Percentiles rank a stretch among this genome's conserved stretches.
phyloP scores from a whole-genome alignment of 345 rosid species.

The Eucalyptus leucophloia region DNA sequence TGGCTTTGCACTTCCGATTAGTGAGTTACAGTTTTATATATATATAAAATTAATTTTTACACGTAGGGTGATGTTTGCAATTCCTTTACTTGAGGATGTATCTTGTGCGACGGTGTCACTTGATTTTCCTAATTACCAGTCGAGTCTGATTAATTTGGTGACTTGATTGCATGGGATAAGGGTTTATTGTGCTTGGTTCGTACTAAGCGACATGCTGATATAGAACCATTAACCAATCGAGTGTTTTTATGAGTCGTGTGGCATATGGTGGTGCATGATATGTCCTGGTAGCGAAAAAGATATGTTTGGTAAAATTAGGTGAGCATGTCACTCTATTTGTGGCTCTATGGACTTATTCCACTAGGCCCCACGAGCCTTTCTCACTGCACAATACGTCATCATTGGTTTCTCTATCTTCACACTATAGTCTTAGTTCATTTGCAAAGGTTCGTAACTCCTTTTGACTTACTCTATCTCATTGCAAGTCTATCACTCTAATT shows the following conservation, averaged over 20 bases:
- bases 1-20: not conserved
- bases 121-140: no score
- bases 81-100: no score
- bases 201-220: not conserved
- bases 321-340: not conserved
- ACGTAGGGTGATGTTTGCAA: no score
- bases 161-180: not conserved
- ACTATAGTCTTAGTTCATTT: not conserved
- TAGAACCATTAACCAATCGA: not conserved
- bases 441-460: not conserved
- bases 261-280: not conserved
- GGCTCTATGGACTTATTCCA: not conserved
- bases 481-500: not conserved
- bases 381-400: not conserved
- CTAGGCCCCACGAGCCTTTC: not conserved
- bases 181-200: not conserved
- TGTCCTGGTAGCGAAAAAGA: rapidly evolving
- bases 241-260: not conserved
- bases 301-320: not conserved
- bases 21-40: no score
- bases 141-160: not conserved
- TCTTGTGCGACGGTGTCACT: no score
- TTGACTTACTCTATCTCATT: not conserved
- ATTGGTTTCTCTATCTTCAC: not conserved
- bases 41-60: no score